phyloP scores from a whole-genome alignment of 331 rosid genomes.

The Quercus lobata region DNA sequence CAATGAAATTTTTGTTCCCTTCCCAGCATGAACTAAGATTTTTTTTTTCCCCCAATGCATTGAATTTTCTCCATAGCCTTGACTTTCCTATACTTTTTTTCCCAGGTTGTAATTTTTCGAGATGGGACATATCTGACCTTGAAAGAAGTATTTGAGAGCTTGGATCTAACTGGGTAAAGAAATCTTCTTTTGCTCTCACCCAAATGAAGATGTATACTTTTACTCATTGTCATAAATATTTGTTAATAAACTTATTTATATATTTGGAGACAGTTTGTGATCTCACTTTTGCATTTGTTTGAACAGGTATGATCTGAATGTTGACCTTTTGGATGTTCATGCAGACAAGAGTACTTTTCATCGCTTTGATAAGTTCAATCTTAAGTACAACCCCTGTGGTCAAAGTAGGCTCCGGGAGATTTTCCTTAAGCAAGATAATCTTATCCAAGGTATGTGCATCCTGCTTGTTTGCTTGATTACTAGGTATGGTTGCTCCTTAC shows the following conservation, averaged over 20 bases:
- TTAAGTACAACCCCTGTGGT: constrained; percentile 97
- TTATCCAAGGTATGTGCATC: constrained; percentile 73
- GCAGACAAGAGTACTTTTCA: constrained; percentile 99
- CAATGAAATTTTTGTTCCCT: background rate
- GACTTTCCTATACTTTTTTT: constrained; percentile 14
- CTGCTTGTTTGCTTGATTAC: constrained; percentile 1
- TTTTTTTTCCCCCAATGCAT: background rate
- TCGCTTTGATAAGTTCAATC: constrained; percentile 97
- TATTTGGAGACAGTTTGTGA: constrained; percentile 2
- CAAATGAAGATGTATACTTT: background rate
- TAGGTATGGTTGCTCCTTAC: background rate
- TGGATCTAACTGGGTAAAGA: constrained; percentile 84
- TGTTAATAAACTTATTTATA: background rate
- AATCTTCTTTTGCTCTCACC: background rate
- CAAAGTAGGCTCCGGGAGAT: constrained; percentile 99
- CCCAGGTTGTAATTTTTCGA: constrained; percentile 94
- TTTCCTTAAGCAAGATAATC: constrained; percentile 94
- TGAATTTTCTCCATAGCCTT: constrained; percentile 17
- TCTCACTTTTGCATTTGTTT: constrained; percentile 21
- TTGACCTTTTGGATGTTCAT: constrained; percentile 97
- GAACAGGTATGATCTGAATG: constrained; percentile 91
- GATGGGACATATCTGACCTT: constrained; percentile 96
- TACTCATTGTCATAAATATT: background rate
- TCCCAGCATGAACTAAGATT: background rate
- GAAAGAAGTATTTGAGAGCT: constrained; percentile 95